phyloP scores from a whole-genome alignment of 441 rosid genomes.

The Heliophila coronopifolia region DNA sequence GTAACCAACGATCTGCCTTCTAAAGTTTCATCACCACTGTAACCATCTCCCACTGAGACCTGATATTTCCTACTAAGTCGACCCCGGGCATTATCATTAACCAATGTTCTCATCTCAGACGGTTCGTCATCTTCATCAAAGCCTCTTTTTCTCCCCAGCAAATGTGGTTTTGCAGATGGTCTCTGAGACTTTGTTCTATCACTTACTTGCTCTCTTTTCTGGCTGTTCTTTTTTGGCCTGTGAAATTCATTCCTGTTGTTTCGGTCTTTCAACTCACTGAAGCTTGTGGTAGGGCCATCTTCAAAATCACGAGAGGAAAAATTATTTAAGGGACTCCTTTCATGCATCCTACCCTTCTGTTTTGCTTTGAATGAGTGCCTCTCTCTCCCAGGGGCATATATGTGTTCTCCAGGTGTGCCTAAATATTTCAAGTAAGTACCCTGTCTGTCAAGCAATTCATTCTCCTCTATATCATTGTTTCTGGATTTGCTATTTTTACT shows the following conservation, averaged over 20 bases:
- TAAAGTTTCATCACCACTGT: constrained; percentile 45
- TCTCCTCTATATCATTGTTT: constrained; percentile 44
- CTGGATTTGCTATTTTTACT: constrained; percentile 39
- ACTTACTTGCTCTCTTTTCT: constrained; percentile 41
- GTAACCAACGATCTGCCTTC: constrained; percentile 42
- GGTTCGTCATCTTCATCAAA: constrained; percentile 51
- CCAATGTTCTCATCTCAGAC: constrained; percentile 32
- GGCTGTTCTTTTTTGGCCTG: constrained; percentile 45
- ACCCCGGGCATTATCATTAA: constrained; percentile 37
- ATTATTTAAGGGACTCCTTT: constrained; percentile 40
- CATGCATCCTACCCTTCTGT: constrained; percentile 63
- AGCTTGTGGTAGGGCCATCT: constrained; percentile 30
- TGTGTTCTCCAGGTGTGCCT: constrained; percentile 37
- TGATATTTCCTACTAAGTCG: constrained; percentile 52
- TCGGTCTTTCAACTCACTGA: constrained; percentile 35
- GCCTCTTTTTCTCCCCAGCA: constrained; percentile 49
- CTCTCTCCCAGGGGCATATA: constrained; percentile 32
- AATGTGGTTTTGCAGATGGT: constrained; percentile 43
- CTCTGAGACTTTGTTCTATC: constrained; percentile 34
- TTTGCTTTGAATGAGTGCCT: constrained; percentile 51
- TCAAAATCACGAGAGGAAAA: constrained; percentile 41
- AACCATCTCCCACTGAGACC: constrained; percentile 34
- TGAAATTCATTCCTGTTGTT: constrained; percentile 36
- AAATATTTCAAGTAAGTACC: constrained; percentile 32
- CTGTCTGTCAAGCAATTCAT: constrained; percentile 39